Evolutionary conservation across 2,329 filamentous ascomycete genomes (phyloP).

Genomic region (Rasamsonia emersonii): DNA sequence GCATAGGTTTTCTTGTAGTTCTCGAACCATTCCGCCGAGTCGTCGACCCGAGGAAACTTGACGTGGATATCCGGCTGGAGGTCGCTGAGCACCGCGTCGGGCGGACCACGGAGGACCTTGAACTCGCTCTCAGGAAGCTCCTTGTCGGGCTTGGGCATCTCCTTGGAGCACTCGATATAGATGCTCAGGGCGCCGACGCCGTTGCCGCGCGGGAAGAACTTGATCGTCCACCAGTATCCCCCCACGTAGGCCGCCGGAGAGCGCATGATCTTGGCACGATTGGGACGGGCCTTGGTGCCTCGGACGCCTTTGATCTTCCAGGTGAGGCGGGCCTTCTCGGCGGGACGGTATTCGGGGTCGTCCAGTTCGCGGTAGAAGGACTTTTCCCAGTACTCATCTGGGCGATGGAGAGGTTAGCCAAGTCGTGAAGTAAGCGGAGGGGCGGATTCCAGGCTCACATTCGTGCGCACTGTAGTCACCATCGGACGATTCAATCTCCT

Average conservation of each 20-base stretch:
- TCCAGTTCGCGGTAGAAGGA: conserved; percentile 48
- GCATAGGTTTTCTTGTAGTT: conserved; percentile 20
- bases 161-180: conserved; percentile 53
- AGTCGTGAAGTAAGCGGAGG: background rate
- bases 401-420: background rate
- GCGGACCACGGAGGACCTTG: conserved; percentile 28
- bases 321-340: conserved; percentile 48
- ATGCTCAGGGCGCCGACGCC: conserved; percentile 50
- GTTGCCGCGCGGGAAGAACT: conserved; percentile 56
- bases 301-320: conserved; percentile 53
- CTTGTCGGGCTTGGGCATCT: conserved; percentile 33
- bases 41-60: conserved; percentile 17
- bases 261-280: conserved; percentile 50
- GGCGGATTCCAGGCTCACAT: conserved; percentile 31
- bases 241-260: conserved; percentile 49
- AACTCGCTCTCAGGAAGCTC: conserved; percentile 31
- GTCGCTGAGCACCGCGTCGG: conserved; percentile 27
- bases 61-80: conserved; percentile 23
- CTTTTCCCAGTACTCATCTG: conserved; percentile 51
- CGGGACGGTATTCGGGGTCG: conserved; percentile 48
- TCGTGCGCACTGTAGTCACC: conserved; percentile 49
- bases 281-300: conserved; percentile 52
- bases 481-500: conserved; percentile 44
- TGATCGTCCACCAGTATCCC: conserved; percentile 57
- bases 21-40: conserved; percentile 23